phyloP scores from a whole-genome alignment of 2,329 filamentous ascomycete species.

The Berkeleyomyces rouxiae region DNA sequence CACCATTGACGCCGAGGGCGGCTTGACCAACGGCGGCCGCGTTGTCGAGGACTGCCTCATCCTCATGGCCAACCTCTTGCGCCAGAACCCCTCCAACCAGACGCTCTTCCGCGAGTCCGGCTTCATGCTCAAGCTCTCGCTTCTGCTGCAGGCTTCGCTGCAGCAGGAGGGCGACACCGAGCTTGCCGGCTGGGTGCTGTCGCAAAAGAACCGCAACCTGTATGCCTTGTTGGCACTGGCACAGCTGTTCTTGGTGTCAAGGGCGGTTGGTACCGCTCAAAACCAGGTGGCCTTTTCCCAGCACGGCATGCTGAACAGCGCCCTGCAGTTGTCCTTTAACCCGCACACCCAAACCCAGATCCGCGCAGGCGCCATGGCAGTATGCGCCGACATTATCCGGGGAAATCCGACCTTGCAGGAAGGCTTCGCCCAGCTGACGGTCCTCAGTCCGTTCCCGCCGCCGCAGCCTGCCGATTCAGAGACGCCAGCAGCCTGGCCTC shows the following conservation, averaged over 20 bases:
- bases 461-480: slow-evolving; percentile 21
- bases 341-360: slow-evolving; percentile 56
- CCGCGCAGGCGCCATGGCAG: slow-evolving; percentile 68
- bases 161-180: slow-evolving; percentile 33
- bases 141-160: slow-evolving; percentile 44
- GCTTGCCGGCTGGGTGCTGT: slow-evolving; percentile 56
- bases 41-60: slow-evolving; percentile 87
- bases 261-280: slow-evolving; percentile 61
- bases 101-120: slow-evolving; percentile 85
- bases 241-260: slow-evolving; percentile 65
- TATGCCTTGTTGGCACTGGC: slow-evolving; percentile 80
- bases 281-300: slow-evolving; percentile 83
- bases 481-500: slow-evolving; percentile 22
- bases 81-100: slow-evolving; percentile 80
- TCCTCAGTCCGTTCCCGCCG: slow-evolving; percentile 28
- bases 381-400: slow-evolving; percentile 77
- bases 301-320: slow-evolving; percentile 59
- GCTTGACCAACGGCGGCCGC: slow-evolving; percentile 64
- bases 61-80: slow-evolving; percentile 73
- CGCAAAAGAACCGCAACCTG: slow-evolving; percentile 73
- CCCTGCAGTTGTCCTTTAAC: slow-evolving; percentile 70
- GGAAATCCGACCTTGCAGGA: slow-evolving; percentile 70
- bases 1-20: slow-evolving; percentile 69
- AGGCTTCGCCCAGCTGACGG: slow-evolving; percentile 72
- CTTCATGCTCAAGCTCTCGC: slow-evolving; percentile 55